These are phyloP conservation scores for Knufia petricola DNA, from an alignment of 2,329 filamentous ascomycete genomes.

Conservation along the genomic window DNA sequence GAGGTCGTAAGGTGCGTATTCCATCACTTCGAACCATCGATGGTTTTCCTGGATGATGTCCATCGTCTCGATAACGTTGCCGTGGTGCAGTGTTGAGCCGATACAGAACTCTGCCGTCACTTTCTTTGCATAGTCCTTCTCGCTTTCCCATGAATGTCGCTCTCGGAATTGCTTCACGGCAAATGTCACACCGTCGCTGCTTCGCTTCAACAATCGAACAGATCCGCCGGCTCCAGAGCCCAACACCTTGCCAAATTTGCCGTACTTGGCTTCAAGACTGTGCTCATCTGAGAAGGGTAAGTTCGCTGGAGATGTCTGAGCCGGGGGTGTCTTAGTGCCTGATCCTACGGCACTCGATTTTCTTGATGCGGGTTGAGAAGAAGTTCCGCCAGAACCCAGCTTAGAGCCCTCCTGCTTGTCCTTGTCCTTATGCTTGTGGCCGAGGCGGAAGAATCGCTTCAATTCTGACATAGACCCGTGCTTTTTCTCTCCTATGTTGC, in stretches of 20 bases:
- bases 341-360: constrained; percentile 45
- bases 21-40: constrained; percentile 98
- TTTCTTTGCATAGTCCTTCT: constrained; percentile 96
- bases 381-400: constrained; percentile 43
- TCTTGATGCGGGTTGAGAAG: constrained; percentile 46
- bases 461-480: constrained; percentile 86
- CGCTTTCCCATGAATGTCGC: constrained; percentile 82
- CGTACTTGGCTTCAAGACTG: constrained; percentile 80
- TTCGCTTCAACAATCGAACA: constrained; percentile 86
- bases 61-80: constrained; percentile 95
- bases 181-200: constrained; percentile 84
- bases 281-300: constrained; percentile 93
- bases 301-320: constrained; percentile 41
- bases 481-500: constrained; percentile 36
- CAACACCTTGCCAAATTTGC: constrained; percentile 87
- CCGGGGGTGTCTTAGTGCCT: constrained; percentile 42
- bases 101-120: constrained; percentile 97
- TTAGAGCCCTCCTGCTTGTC: constrained; percentile 29
- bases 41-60: constrained; percentile 92
- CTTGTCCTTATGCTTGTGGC: constrained; percentile 51
- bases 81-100: constrained; percentile 90
- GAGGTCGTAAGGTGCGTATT: constrained; percentile 89
- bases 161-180: constrained; percentile 95
- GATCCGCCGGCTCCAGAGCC: constrained; percentile 92
- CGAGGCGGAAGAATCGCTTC: constrained; percentile 90